Evolutionary conservation across 2,329 filamentous ascomycete species (phyloP).

Genomic region (Aurifilum marmelostoma): DNA sequence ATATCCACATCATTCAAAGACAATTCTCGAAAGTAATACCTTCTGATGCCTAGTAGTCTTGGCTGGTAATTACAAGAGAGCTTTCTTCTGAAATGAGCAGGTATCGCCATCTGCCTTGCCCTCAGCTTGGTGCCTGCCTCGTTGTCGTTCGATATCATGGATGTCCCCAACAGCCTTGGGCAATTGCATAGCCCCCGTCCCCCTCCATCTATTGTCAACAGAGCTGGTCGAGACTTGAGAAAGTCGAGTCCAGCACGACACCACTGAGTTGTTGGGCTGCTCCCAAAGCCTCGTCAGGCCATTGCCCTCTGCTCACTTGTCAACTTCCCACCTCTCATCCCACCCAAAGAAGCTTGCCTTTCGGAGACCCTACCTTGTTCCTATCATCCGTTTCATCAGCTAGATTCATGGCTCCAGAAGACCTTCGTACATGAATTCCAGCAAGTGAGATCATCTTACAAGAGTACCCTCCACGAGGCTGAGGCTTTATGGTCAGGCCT

Average conservation of each 20-base stretch:
- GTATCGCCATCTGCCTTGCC: not conserved
- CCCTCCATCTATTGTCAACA: not conserved
- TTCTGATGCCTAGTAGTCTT: no score
- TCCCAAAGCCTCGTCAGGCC: no score
- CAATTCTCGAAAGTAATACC: not conserved
- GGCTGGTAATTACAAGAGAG: not conserved
- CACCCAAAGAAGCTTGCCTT: not conserved
- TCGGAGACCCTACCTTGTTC: not conserved
- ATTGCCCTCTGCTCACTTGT: not conserved
- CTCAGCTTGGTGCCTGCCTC: not conserved
- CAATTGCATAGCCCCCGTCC: not conserved
- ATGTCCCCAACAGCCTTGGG: not conserved
- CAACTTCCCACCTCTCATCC: not conserved
- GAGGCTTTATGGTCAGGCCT: no score
- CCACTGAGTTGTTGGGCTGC: not conserved
- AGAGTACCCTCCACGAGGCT: not conserved
- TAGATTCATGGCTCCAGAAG: not conserved
- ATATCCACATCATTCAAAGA: not conserved
- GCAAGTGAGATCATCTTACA: not conserved
- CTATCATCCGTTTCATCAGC: not conserved
- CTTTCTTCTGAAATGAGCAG: not conserved
- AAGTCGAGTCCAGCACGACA: no score
- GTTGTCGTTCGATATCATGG: not conserved
- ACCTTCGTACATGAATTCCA: not conserved
- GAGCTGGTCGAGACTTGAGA: not conserved